phyloP scores from a whole-genome alignment of 2,329 filamentous ascomycete genomes.

The Didymella arachidicola region DNA sequence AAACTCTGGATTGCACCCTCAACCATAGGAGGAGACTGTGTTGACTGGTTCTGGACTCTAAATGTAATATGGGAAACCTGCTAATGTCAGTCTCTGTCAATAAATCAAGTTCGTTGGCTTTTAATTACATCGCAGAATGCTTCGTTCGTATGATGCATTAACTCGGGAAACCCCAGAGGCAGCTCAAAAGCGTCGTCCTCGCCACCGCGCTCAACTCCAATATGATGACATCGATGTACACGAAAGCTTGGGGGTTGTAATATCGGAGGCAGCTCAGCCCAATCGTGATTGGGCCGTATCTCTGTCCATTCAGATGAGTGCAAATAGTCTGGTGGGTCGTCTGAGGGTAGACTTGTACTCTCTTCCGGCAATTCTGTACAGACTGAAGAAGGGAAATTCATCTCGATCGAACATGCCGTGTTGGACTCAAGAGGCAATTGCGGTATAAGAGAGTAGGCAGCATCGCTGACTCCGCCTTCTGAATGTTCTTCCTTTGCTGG shows the following conservation, averaged over 20 bases:
- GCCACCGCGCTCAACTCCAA: background rate
- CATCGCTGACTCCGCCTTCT: background rate
- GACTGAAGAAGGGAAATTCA: background rate
- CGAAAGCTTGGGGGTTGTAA: conserved; percentile 1
- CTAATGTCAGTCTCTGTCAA: background rate
- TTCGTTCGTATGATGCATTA: background rate
- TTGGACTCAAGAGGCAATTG: background rate
- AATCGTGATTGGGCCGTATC: background rate
- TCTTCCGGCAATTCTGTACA: background rate
- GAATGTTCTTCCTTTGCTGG: background rate
- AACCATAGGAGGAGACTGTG: background rate
- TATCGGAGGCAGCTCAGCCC: background rate
- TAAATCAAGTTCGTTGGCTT: background rate
- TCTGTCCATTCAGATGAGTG: background rate
- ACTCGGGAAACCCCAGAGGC: conserved; percentile 1
- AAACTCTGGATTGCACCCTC: background rate
- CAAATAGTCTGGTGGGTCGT: background rate
- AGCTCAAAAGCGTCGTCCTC: conserved; percentile 3
- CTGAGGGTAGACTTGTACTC: background rate
- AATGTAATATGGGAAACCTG: background rate
- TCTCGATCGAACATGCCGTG: background rate
- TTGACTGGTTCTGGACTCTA: background rate
- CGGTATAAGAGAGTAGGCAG: conserved; percentile 1
- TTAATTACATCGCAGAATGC: background rate
- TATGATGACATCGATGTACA: conserved; percentile 2